Evolutionary conservation across 352 stramenopile genomes (phyloP), one percentile per base, ranked within the genome.

Genomic region (Phytophthora crassamura): DNA sequence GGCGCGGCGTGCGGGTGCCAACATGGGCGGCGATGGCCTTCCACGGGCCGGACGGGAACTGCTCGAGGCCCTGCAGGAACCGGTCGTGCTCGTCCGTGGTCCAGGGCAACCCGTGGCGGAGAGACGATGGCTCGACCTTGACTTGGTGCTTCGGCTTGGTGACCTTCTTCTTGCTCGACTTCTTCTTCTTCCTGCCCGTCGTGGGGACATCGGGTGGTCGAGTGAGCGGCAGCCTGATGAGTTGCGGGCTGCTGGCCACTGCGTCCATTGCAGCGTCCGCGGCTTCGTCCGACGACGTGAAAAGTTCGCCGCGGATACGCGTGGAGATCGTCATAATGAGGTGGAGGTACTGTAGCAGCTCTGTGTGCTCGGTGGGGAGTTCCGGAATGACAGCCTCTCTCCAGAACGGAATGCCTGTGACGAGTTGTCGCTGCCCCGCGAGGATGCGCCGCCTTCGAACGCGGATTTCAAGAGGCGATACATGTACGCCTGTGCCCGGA

Each of bases 1-100:
- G 95, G n/a, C 94, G 90, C 12, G 91, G 72, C 5, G 81, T 88
- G 28, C 79, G 77, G 12, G 77, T 88, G 43, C 73, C 64, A 2
- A 87, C 69, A 25, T 77, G 56, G 18, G 59, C 65, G 2, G 81
- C 77, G 18, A 88, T 72, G 1, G 66, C 60, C 43, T 86, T 87
- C 78, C 76, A 89, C 20, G 80, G 78, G 1, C 80, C 78, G 7
- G 52, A 71, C 9, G 80, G 80, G 49, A 74, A 88, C 18, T 56
- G 58, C 42, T 88, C 77, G 10, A 86, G 64, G 6, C 75, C 79
- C 11, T 79, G 59, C 15, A 88, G 50, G 66, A 88, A 88, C 7
- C 73, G 72, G 8, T 86, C 77, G 60, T 89, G 80, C 55, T 86
- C 77, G 15, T 82, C 64, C 0, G 58, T 62, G 14, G 67, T 78